phyloP scores from a whole-genome alignment of 177 flowering plant genomes.

The Vitis hybrid region DNA sequence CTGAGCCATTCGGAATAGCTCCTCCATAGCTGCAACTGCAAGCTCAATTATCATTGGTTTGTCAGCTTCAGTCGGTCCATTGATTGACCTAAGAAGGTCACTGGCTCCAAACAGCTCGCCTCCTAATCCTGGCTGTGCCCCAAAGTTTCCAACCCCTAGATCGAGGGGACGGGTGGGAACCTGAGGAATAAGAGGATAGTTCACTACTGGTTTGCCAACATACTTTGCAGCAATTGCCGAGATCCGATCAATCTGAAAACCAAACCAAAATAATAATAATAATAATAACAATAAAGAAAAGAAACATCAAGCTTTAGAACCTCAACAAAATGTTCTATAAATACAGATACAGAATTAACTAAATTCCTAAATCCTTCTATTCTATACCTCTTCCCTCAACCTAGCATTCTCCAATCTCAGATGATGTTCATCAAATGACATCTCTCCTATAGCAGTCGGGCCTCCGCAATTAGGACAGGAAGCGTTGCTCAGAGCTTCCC shows the following conservation, averaged over 20 bases:
- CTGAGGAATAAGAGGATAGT: slow-evolving; percentile 19
- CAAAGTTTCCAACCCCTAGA: slow-evolving; percentile 10
- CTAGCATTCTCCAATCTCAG: slow-evolving; percentile 53
- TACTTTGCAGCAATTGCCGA: slow-evolving; percentile 34
- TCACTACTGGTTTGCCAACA: slow-evolving; percentile 26
- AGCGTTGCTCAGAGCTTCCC: slow-evolving; percentile 54
- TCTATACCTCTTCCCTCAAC: slow-evolving; percentile 48
- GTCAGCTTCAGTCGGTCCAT: slow-evolving; percentile 38
- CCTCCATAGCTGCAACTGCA: slow-evolving; percentile 98
- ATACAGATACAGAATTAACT: neutral
- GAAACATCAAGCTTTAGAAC: too few species aligned
- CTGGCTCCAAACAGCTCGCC: slow-evolving; percentile 29
- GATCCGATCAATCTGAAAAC: slow-evolving; percentile 30
- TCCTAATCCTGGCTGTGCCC: slow-evolving; percentile 11
- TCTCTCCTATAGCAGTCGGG: slow-evolving; percentile 55
- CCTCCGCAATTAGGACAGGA: slow-evolving; percentile 61
- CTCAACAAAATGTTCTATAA: neutral
- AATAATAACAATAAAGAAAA: neutral
- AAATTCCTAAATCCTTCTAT: neutral
- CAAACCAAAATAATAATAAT: slow-evolving; percentile 13
- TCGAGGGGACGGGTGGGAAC: slow-evolving; percentile 20
- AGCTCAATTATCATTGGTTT: slow-evolving; percentile 80
- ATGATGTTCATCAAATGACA: slow-evolving; percentile 61
- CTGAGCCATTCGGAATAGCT: slow-evolving; percentile 78
- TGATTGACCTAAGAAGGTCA: slow-evolving; percentile 37